Evolutionary conservation across 2,329 filamentous ascomycete species (phyloP), one percentile per base, ranked within the genome.

Genomic region (Aspergillus jensenii): DNA sequence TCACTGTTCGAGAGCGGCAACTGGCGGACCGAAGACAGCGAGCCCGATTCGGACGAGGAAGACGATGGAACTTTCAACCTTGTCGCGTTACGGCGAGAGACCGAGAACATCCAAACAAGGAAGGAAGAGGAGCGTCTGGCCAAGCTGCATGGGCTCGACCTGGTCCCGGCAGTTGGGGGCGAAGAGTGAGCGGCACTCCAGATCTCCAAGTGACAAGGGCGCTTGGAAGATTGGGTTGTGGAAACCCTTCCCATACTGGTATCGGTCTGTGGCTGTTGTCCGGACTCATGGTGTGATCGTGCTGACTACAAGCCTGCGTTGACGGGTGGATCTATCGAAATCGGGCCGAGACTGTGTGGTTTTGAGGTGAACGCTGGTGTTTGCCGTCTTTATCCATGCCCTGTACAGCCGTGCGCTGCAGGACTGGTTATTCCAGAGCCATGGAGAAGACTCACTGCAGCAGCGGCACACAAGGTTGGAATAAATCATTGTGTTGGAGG

Each of bases 1-100:
- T 91, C 92, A 7, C 82, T 99, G 78, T 99, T 99, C 74, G 95
- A 99, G 78, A 95, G 92, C 75, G 95, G 95, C 69, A 93, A 96
- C 74, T 99, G 93, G 93, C 82, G 87, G 60, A 81, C 78, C 37
- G 84, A 84, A 25, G 84, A 84, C 44, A 84, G 84, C 47, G 87
- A 88, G 37, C 84, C 84, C 33, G 86, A 84, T 0, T 81, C 80
- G 3, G 84, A 84, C 4, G 87, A 87, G 11, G 76, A 78, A 53
- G 76, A 57, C 23, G 56, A 57, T 44, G 57, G 67, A 50, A 76
- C 78, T 6, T 97, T 88, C 87, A 96, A 96, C 70, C 76, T 97
- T 67, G 88, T 91, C 67, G 91, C 88, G 60, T 78, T 98, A 72
- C 85, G 95, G 59, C 81, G 82, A 68, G 93, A 98, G 81, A 99